Base-by-base conservation (phyloP, 768 basidiomycete species). In the Leccinum arenicola region DNA sequence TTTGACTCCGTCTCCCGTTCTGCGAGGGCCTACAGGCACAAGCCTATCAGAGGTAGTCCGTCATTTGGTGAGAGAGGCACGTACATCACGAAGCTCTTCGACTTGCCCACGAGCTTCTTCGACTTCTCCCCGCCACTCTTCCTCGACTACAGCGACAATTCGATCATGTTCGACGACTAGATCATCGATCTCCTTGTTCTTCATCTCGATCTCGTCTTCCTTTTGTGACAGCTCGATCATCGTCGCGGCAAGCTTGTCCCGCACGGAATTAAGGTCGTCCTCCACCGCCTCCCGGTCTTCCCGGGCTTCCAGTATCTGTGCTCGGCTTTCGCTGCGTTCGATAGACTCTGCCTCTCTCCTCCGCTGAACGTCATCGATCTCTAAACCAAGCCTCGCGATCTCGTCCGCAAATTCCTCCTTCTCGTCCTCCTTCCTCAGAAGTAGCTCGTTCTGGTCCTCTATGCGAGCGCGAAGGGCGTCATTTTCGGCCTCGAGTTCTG, bases 81-180 rank as follows among this genome's bases (percentile, higher is more conserved):
- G 58, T 68, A 91, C 89, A 71, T 90, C 89, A 25, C 82, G 80
- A 15, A 91, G 78, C 70, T 95, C 91, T 57, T 93, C 91, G 1
- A 88, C 84, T 65, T 92, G 91, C 3, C 78, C 82, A 59, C 87
- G 80, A 2, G 86, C 85, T 63, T 93, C 91, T 61, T 93, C 86
- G 3, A 95, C 86, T 68, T 96, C 95, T 3, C 89, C 90, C 56
- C 88, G 77, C 93, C 93, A 96, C 65, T 92, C 91, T 47, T 87
- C 83, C 66, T 93, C 91, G 7, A 93, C 87, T 3, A 82, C 80
- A 19, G 82, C 81, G 3, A 93, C 83, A 55, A 91, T 87, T 29
- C 83, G 79, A 54, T 86, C 80, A 68, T 92, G 89, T 67, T 93
- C 89, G 6, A 75, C 76, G 5, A 93, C 80, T 49, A 96, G 71